Conservation (phyloP, 768 basidiomycete species). For the Lactarius pseudohatsudake region DNA sequence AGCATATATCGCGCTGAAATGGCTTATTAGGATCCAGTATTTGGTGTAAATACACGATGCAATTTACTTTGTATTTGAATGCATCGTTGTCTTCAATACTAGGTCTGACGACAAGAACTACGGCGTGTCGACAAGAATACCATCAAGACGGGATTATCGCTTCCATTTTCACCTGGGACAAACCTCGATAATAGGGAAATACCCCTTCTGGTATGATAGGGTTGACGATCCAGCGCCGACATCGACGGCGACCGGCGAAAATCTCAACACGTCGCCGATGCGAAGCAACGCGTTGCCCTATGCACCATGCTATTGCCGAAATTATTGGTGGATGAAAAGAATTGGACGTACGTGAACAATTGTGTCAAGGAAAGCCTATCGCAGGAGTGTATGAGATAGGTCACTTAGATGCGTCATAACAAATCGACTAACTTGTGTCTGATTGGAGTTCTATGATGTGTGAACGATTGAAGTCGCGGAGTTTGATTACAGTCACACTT, state of each 20-base stretch:
- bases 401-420: neutral
- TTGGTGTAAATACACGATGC: neutral
- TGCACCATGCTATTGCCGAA: neutral
- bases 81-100: constrained; percentile 36
- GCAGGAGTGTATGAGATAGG: neutral
- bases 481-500: neutral
- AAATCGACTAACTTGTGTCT: constrained; percentile 33
- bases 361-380: constrained; percentile 33
- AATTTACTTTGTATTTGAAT: constrained; percentile 36
- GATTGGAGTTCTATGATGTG: constrained; percentile 30
- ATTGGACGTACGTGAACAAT: constrained; percentile 30
- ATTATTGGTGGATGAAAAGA: neutral
- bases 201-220: constrained; percentile 38
- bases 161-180: neutral
- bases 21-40: neutral
- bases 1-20: constrained; percentile 30
- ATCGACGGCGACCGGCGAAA: constrained; percentile 27
- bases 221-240: constrained; percentile 17
- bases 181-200: constrained; percentile 37
- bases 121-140: neutral
- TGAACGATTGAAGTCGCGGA: neutral
- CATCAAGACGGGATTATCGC: neutral
- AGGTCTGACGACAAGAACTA: constrained; percentile 37
- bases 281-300: constrained; percentile 35
- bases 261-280: constrained; percentile 36